phyloP scores from a whole-genome alignment of 441 rosid genomes.

The Corymbia calophylla region DNA sequence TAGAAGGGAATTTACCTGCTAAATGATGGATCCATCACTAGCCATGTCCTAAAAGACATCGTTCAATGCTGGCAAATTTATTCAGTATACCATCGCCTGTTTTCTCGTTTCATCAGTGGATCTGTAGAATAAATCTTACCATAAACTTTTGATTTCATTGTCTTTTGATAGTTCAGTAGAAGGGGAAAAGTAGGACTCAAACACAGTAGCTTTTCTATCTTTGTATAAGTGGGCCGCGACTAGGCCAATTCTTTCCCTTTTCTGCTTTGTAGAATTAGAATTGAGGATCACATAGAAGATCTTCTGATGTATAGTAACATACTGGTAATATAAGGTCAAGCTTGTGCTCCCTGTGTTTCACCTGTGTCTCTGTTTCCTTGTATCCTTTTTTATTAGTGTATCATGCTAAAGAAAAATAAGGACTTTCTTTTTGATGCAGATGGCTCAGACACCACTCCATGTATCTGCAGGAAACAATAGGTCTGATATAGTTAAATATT shows the following conservation, averaged over 20 bases:
- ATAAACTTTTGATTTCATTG: not conserved
- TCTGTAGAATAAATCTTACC: not conserved
- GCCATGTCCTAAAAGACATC: not conserved
- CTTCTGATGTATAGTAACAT: not conserved
- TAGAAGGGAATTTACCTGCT: not conserved
- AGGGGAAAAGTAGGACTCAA: not conserved
- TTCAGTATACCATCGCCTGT: not conserved
- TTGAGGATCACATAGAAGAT: not conserved
- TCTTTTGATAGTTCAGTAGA: not conserved
- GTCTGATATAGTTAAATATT: slow-evolving; percentile 59
- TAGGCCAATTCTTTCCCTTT: not conserved
- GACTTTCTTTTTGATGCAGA: slow-evolving; percentile 38
- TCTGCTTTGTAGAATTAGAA: not conserved
- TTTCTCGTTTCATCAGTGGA: not conserved
- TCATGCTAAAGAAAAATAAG: not conserved
- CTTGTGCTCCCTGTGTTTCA: not conserved
- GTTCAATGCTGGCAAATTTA: not conserved
- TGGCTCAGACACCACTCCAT: slow-evolving; percentile 92
- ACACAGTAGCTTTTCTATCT: not conserved
- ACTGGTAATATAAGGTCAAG: not conserved
- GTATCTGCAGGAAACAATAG: slow-evolving; percentile 74
- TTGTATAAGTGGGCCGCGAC: not conserved
- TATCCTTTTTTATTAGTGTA: not conserved
- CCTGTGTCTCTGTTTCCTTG: not conserved
- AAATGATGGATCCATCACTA: not conserved